These are phyloP conservation scores for Aspergillus wentii DNA, from an alignment of 495 filamentous ascomycete genomes.

Conservation along the genomic window DNA sequence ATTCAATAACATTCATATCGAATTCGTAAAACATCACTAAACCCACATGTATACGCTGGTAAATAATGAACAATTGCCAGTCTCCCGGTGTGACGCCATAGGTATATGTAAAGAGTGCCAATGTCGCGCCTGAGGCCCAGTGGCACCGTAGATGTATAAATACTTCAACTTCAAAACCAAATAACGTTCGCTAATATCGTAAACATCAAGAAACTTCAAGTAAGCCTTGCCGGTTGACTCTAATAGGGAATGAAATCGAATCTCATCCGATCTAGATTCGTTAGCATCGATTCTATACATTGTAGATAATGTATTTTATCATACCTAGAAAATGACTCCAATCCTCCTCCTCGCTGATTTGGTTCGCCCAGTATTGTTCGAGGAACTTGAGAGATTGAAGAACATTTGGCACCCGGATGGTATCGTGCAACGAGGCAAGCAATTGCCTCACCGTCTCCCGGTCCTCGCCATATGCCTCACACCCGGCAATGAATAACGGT, in stretches of 20 bases:
- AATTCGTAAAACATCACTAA: no score
- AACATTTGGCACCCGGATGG: conserved; percentile 42
- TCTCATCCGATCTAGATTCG: conserved; percentile 35
- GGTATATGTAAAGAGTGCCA: no score
- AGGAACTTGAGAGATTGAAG: conserved; percentile 41
- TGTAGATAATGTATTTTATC: no score
- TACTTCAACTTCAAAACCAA: no score
- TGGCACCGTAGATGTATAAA: no score
- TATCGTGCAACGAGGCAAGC: conserved; percentile 34
- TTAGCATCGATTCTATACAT: no score
- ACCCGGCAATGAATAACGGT: conserved; percentile 42
- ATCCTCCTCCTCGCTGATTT: conserved; percentile 34
- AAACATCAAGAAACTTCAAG: conserved; percentile 8
- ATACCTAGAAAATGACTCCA: conserved; percentile 43
- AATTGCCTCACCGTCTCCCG: conserved; percentile 31
- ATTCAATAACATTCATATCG: no score
- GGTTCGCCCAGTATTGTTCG: conserved; percentile 39
- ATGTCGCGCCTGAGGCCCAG: no score
- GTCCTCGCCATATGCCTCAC: conserved; percentile 37
- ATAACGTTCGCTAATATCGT: no score
- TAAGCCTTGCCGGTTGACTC: not conserved
- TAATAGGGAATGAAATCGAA: conserved; percentile 46
- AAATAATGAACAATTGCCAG: not conserved
- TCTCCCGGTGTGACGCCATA: no score
- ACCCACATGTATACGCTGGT: not conserved